Conservation (phyloP, 176 grass and related monocot genomes). For the Hsuehochloa calcarea region DNA sequence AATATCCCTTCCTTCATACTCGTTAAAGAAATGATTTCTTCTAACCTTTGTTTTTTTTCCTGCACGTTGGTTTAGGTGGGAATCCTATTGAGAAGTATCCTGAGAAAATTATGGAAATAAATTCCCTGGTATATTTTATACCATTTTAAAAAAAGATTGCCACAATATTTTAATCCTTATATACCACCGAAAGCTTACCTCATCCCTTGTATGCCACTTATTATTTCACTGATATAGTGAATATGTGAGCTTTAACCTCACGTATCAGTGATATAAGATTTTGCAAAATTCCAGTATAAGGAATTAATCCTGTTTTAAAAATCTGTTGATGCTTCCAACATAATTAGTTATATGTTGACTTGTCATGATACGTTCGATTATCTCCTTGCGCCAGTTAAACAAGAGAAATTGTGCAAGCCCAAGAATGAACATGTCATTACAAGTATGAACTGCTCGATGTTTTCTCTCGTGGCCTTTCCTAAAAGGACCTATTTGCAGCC, state of each 20-base stretch:
- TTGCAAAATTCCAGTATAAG: too few relatives aligned
- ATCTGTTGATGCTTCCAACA: neutral
- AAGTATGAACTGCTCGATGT: neutral
- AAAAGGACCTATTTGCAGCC: neutral
- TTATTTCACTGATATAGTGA: too few relatives aligned
- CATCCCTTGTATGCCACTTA: too few relatives aligned
- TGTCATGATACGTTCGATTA: neutral
- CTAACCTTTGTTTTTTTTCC: slow-evolving; percentile 10
- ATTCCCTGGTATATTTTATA: neutral
- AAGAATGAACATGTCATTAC: neutral
- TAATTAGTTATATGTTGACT: neutral
- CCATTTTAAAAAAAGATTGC: neutral
- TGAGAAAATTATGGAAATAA: neutral
- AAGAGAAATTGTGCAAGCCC: neutral
- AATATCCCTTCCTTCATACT: neutral
- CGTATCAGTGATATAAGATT: too few relatives aligned
- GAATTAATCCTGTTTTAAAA: neutral
- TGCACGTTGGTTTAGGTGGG: neutral
- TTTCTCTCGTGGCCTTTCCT: neutral
- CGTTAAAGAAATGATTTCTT: neutral
- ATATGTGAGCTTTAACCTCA: too few relatives aligned
- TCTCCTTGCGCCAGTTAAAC: neutral
- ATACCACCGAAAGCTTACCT: too few relatives aligned
- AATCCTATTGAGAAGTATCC: neutral
- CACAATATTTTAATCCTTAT: neutral